phyloP scores from a whole-genome alignment of 2,329 filamentous ascomycete genomes.

The Epichloe sp. region DNA sequence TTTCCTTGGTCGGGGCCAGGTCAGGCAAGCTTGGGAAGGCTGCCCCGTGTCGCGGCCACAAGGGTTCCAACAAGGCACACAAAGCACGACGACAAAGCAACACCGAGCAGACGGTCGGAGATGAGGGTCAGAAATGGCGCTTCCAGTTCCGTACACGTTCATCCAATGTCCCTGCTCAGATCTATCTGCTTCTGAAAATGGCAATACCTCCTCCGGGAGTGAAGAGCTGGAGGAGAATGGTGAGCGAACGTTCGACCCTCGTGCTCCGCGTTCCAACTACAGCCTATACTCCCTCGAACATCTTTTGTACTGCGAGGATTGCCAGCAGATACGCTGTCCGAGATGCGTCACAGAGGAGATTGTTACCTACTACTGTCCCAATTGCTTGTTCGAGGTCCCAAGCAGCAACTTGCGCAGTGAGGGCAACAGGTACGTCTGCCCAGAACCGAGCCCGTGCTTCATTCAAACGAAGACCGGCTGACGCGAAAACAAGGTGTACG shows the following conservation, averaged over 20 bases:
- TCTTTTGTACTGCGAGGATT: conserved; percentile 93
- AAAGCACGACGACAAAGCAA: neutral
- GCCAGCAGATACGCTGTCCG: conserved; percentile 87
- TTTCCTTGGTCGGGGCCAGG: neutral
- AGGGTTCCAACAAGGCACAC: neutral
- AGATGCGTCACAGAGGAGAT: conserved; percentile 89
- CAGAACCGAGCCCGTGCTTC: too few species aligned
- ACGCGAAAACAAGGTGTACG: conserved; percentile 51
- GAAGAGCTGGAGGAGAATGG: conserved; percentile 46
- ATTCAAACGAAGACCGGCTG: conserved; percentile 1
- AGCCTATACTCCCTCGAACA: conserved; percentile 88
- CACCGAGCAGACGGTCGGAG: neutral
- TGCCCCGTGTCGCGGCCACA: neutral
- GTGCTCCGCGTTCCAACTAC: conserved; percentile 73
- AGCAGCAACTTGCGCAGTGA: conserved; percentile 87
- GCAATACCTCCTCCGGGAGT: conserved; percentile 14
- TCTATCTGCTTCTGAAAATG: conserved; percentile 21
- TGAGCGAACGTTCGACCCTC: conserved; percentile 74
- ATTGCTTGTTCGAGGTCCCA: conserved; percentile 89
- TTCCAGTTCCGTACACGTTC: conserved; percentile 48
- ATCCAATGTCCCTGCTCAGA: conserved; percentile 55
- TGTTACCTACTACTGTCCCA: conserved; percentile 88
- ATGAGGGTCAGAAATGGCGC: conserved; percentile 27
- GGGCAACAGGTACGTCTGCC: conserved; percentile 59
- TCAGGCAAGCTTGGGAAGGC: neutral